Evolutionary conservation across 805 yeast species (phyloP).

Genomic region (Helenozyma baotianmanensis): DNA sequence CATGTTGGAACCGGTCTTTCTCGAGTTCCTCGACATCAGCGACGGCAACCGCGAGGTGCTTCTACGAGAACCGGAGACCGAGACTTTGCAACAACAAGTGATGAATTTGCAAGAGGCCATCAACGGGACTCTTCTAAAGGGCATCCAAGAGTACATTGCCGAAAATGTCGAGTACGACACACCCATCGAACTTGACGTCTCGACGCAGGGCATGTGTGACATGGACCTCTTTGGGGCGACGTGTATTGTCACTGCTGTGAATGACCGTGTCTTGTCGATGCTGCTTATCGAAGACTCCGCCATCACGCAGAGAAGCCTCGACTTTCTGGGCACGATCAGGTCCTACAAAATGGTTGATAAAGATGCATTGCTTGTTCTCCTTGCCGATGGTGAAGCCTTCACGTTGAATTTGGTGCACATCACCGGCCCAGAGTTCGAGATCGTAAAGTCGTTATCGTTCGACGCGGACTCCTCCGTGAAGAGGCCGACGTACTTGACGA

Average conservation of each 20-base stretch:
- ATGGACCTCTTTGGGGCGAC: not conserved
- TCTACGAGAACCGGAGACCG: not conserved
- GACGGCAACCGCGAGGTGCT: constrained; percentile 7
- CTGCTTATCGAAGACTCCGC: not conserved
- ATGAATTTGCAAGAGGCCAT: constrained; percentile 3
- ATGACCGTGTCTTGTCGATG: constrained; percentile 2
- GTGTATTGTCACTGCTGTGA: constrained; percentile 4
- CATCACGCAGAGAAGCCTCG: constrained; percentile 1
- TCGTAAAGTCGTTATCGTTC: constrained; percentile 11
- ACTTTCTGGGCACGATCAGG: constrained; percentile 4
- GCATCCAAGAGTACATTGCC: constrained; percentile 26
- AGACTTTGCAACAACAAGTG: constrained; percentile 1
- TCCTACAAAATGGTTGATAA: constrained; percentile 7
- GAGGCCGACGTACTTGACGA: constrained; percentile 28
- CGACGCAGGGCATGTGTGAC: constrained; percentile 1
- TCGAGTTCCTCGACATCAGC: constrained; percentile 4
- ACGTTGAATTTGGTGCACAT: too few species aligned
- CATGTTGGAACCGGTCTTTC: constrained; percentile 9
- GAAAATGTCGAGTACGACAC: constrained; percentile 12
- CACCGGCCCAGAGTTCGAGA: constrained; percentile 4
- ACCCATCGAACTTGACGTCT: constrained; percentile 8
- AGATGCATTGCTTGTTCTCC: not conserved
- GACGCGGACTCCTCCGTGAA: constrained; percentile 6
- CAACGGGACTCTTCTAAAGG: constrained; percentile 15
- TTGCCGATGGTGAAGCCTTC: not conserved